Base-by-base conservation (phyloP, 148 eudicot genomes). In the Limonium bicolor region DNA sequence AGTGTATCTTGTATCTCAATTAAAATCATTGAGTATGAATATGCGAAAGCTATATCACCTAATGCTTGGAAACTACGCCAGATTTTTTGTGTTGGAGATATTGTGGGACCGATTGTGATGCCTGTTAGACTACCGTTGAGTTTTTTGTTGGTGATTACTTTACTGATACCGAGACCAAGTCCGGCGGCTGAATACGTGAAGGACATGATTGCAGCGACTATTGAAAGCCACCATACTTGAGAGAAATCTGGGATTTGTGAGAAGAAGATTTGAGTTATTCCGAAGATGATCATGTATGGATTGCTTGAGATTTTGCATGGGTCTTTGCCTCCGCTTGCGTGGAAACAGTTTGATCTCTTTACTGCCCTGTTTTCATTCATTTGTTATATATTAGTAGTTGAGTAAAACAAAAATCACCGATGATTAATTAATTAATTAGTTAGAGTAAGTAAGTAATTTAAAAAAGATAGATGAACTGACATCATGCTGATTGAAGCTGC, bases 141-240 rank as follows among this genome's bases (percentile, higher is more conserved):
- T 18, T 43, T 43, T 24, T 31, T 31, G 16, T 43, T 43, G n/a
- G n/a, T n/a, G n/a, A n/a, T n/a, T n/a, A 76, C 76, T 76, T 79
- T 67, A 23, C 60, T 84, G 1, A 83, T 46, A 6, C 94, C 94
- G 46, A 83, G 88, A 46, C 80, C 88, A 25, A 83, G 72, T 20
- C 94, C 94, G 39, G 79, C 66, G 3, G 78, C 41, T 5, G 94
- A 83, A 55, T 83, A 83, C 27, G 87, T 83, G 48, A 83, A 78
- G 24, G 94, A 78, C 86, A 83, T 83, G 35, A 79, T 62, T 3
- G 94, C 88, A 43, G 94, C 88, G 20, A 78, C 78, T 20, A 79
- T 76, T 1, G 94, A 83, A 7, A 83, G 73, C 94, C 94, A 83
- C 51, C 64, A 72, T 4, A 83, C 76, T 58, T 79, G 87, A 66